Conservation (phyloP, 306 rosid species). For the Prosopis cineraria region DNA sequence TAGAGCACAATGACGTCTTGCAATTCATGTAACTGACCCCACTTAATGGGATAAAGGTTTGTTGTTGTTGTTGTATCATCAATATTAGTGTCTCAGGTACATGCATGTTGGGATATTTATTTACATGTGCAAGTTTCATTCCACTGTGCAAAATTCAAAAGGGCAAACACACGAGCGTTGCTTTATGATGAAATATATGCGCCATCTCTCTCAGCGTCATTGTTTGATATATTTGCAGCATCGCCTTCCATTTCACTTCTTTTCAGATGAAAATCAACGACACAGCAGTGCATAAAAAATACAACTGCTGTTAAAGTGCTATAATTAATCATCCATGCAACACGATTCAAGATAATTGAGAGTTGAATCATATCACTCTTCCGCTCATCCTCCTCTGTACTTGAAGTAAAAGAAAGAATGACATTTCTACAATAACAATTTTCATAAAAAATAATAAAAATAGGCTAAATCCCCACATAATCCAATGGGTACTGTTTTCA, state of each 20-base stretch:
- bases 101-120: conserved; percentile 25
- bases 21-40: too few species aligned
- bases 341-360: neutral
- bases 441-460: neutral
- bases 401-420: neutral
- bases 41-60: too few species aligned
- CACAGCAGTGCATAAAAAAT: neutral
- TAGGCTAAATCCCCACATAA: neutral
- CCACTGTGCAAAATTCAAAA: neutral
- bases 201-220: conserved; percentile 25
- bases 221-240: neutral
- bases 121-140: conserved; percentile 15
- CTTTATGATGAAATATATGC: neutral
- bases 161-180: conserved; percentile 11
- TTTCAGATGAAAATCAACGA: conserved; percentile 7
- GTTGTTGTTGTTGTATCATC: too few species aligned
- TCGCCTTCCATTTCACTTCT: conserved; percentile 24
- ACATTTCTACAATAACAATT: neutral
- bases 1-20: too few species aligned
- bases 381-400: neutral
- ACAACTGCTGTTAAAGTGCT: neutral
- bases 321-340: neutral
- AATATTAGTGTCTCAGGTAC: conserved; percentile 25
- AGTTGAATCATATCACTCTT: neutral
- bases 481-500: neutral